These are phyloP conservation scores for Tylopilus subfusipes DNA, from an alignment of 768 basidiomycete species.

Conservation along the genomic window DNA sequence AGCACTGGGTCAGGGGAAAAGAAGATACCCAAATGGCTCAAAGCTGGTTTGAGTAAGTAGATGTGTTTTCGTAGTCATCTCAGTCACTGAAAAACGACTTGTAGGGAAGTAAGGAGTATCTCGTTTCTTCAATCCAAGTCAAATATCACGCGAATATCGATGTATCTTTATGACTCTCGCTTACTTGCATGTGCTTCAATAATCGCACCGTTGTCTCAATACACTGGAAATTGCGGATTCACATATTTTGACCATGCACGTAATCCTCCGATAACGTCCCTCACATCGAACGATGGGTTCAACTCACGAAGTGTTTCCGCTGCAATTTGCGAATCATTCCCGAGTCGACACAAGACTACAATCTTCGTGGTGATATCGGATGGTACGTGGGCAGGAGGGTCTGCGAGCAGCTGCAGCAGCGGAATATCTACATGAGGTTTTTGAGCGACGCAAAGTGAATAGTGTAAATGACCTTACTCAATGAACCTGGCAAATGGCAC, in stretches of 20 bases:
- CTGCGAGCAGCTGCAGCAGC: slow-evolving; percentile 56
- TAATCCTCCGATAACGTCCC: slow-evolving; percentile 80
- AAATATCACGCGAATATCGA: slow-evolving; percentile 2
- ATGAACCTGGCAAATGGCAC: slow-evolving; percentile 70
- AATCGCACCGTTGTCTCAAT: slow-evolving; percentile 40
- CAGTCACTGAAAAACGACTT: not conserved
- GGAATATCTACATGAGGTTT: slow-evolving; percentile 63
- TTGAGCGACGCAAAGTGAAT: not conserved
- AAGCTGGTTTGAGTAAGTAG: slow-evolving; percentile 56
- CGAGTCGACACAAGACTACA: slow-evolving; percentile 78
- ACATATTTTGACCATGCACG: slow-evolving; percentile 74
- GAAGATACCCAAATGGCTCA: slow-evolving; percentile 81
- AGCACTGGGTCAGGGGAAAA: slow-evolving; percentile 33
- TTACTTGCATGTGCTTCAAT: slow-evolving; percentile 4
- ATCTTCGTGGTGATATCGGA: slow-evolving; percentile 22
- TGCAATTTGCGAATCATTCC: slow-evolving; percentile 92
- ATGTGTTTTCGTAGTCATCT: not conserved
- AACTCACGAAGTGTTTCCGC: slow-evolving; percentile 44
- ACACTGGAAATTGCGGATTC: slow-evolving; percentile 76
- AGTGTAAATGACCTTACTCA: slow-evolving; percentile 48
- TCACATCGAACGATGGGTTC: slow-evolving; percentile 35
- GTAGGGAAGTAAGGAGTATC: slow-evolving; percentile 32
- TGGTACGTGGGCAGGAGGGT: slow-evolving; percentile 49
- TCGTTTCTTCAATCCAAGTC: slow-evolving; percentile 30
- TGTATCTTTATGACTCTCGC: slow-evolving; percentile 1